Percentiles rank a stretch among this genome's conserved stretches.
Evolutionary conservation across 2,329 filamentous ascomycete species (phyloP).

Genomic region (Seiridium unicorne): DNA sequence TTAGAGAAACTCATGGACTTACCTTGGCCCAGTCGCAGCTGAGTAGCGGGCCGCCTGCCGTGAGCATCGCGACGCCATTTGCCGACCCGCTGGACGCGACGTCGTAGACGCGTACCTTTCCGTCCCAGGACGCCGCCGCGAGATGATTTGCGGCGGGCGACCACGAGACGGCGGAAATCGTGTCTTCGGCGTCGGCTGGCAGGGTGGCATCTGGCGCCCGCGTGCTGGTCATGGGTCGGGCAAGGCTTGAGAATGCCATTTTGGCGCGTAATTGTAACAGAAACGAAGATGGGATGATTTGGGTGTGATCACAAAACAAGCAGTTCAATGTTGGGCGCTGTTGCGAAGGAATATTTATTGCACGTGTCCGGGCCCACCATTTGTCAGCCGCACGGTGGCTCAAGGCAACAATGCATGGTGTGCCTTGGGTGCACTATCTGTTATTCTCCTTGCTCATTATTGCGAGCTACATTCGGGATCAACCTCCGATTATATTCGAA

Average conservation of each 20-base stretch:
- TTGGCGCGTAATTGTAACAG: background rate
- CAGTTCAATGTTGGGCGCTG: background rate
- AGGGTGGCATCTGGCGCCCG: slow-evolving; percentile 19
- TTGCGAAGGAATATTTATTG: background rate
- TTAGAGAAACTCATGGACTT: slow-evolving; percentile 28
- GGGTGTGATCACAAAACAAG: background rate
- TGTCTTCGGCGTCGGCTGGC: slow-evolving; percentile 28
- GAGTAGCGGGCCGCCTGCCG: slow-evolving; percentile 25
- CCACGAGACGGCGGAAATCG: slow-evolving; percentile 34
- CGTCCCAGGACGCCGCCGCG: slow-evolving; percentile 34
- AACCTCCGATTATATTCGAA: no score
- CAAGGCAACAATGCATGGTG: background rate
- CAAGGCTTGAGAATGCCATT: background rate
- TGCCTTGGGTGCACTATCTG: background rate
- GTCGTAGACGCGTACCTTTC: slow-evolving; percentile 33
- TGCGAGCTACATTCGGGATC: no score
- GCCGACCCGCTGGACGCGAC: slow-evolving; percentile 20
- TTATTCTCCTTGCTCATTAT: no score
- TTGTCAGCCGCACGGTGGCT: background rate
- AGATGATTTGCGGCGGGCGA: slow-evolving; percentile 29
- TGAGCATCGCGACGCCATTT: slow-evolving; percentile 20
- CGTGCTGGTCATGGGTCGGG: background rate
- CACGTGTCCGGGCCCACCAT: background rate
- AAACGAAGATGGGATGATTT: background rate
- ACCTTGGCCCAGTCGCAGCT: slow-evolving; percentile 36